Evolutionary conservation across 2,329 filamentous ascomycete species (phyloP), one percentile per base, ranked within the genome.

Genomic region (Pseudogymnoascus destructans): DNA sequence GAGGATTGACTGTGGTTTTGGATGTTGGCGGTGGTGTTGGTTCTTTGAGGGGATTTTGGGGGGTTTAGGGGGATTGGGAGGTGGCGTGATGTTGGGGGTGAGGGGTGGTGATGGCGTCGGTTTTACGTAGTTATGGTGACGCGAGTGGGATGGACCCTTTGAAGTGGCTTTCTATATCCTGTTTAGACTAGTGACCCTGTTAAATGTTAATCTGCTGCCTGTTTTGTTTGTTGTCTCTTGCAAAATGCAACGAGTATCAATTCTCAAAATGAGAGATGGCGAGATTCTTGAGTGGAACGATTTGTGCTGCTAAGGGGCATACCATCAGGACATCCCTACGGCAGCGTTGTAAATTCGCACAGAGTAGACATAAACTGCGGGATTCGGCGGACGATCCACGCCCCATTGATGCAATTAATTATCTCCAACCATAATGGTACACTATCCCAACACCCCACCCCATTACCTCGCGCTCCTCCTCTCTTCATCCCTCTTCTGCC

Each of bases 401-500:
- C 42, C 42, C 40, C 38, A n/a, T 17, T 30, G 23, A 52, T 52
- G 42, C 23, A 17, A 52, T 52, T 52, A 52, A 52, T 30, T 30
- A 52, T 52, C 42, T 52, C 42, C 7, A 30, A 27, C 42, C 42
- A 30, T 52, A 52, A 27, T 52, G 23, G 23, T 52, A 52, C 42
- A 52, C 10, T 52, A 52, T 52, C 3, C 23, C 23, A 52, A 52
- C 42, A 52, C 13, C 42, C 9, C 8, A 2, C 2, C 23, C 23
- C 40, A 25, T 7, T 30, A 52, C 42, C 42, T 52, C 23, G 42
- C 42, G 3, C 42, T 10, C 42, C 79, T 78, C 70, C 84, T 83
- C 72, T 95, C 89, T 70, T 89, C 84, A 65, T 95, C 91, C 63
- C 87, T 82, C 79, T 91, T 95, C 70, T 91, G 80, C 69, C 90